Base-by-base conservation (phyloP, 2,329 filamentous ascomycete genomes). In the Pseudopyrenochaeta lycopersici region DNA sequence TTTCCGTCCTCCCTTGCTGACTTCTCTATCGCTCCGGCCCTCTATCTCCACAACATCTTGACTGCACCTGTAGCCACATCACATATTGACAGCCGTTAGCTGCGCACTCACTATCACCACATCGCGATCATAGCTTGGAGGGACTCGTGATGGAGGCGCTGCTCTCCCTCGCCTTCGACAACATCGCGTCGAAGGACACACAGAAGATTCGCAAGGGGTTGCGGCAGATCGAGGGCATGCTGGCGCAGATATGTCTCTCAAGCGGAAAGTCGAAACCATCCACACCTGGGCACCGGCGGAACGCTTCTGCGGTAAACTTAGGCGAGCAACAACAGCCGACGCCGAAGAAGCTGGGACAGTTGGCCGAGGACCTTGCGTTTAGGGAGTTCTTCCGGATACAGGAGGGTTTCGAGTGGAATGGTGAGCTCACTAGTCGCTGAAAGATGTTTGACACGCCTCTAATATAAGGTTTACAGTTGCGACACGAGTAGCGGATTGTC, bases 381-480 rank as follows among this genome's bases (percentile, higher is more conserved):
- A 84, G 91, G 63, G 92, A 97, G 77, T 98, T 98, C 81, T 97
- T 97, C 81, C 92, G 96, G 75, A 76, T 98, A 62, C 95, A 99
- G 76, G 93, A 98, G 72, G 91, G 93, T 2, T 99, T 99, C 73
- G 92, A 98, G 79, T 98, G 92, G 90, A 99, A 99, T 79, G 84
- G 86, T 88, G 74, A 54, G 78, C 46, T 36, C 29, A 2, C 29
- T 33, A 11, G 9, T 14, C 27, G 35, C 5, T 35, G 21, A 4
- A 17, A 10, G 12, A 23, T 7, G 17, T 20, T 4, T 18, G 36
- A 11, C 20, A 31, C 7, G n/a, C n/a, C 36, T 17, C 47, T 42
- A 20, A 49, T 33, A 7, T 30, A 3, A 18, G 38, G 23, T 33
- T 23, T 27, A 6, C 36, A 86, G 91, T 98, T 49, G 89, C 92